Conservation (phyloP, 768 basidiomycete species). For the Mrakia hoshinonis region DNA sequence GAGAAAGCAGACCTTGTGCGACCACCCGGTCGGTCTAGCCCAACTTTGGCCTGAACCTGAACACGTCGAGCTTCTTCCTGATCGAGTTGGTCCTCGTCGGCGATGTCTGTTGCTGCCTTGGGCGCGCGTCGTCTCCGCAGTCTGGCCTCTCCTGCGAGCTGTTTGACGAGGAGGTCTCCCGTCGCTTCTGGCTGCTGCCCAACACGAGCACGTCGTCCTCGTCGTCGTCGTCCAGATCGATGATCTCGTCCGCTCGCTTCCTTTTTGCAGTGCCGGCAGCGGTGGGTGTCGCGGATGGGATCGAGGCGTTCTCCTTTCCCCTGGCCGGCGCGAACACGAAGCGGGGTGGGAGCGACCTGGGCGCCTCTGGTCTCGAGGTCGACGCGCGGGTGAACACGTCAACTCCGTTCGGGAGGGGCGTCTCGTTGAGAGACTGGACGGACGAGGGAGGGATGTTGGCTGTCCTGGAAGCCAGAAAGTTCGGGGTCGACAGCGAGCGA, state of each 20-base stretch:
- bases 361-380: background rate
- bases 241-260: background rate
- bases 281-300: background rate
- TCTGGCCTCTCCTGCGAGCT: background rate
- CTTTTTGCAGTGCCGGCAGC: background rate
- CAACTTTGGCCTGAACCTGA: conserved; percentile 9
- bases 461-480: background rate
- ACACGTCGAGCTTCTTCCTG: background rate
- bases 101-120: background rate
- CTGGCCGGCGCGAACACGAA: background rate
- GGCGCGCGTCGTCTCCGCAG: background rate
- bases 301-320: background rate
- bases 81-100: background rate
- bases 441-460: background rate
- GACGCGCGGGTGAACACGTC: background rate
- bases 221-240: background rate
- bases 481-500: background rate
- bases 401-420: background rate
- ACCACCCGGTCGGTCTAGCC: background rate
- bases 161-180: background rate
- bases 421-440: background rate
- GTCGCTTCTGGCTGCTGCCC: background rate
- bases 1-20: background rate
- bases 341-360: background rate
- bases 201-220: background rate